A percentile compares a stretch with the other conserved stretches of the same genome.
Conservation (phyloP, 2,329 filamentous ascomycete genomes). For the Fusarium sororula region DNA sequence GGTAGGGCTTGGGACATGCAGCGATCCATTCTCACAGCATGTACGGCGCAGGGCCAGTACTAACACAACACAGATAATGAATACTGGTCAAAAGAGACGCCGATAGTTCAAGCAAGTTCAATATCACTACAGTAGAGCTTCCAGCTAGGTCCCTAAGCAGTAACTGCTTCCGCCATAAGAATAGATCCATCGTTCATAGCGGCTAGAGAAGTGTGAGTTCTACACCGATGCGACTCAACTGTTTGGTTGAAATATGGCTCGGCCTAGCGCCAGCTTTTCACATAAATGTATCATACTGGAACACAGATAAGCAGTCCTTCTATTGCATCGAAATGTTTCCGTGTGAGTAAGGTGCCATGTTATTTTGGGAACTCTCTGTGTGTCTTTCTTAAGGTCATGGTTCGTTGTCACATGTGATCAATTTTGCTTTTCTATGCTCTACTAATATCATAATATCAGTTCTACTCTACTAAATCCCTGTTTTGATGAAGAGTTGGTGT, state of each 20-base stretch:
- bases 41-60: background rate
- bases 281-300: accelerated
- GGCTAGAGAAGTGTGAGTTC: background rate
- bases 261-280: too few species aligned
- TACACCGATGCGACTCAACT: background rate
- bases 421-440: too few species aligned
- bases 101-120: background rate
- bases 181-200: background rate
- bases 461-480: accelerated
- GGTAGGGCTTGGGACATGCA: background rate
- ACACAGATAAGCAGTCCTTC: too few species aligned
- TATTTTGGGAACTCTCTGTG: accelerated
- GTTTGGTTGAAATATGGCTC: background rate
- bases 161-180: accelerated
- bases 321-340: accelerated
- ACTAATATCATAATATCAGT: too few species aligned
- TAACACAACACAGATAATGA: background rate
- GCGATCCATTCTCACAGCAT: too few species aligned
- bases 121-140: too few species aligned
- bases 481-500: too few species aligned
- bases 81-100: accelerated
- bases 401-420: too few species aligned
- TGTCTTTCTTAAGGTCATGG: background rate
- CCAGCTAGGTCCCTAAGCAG: too few species aligned
- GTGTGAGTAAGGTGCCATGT: accelerated